Conservation (phyloP, 208 protist genomes). For the Leishmania aethiopica region DNA sequence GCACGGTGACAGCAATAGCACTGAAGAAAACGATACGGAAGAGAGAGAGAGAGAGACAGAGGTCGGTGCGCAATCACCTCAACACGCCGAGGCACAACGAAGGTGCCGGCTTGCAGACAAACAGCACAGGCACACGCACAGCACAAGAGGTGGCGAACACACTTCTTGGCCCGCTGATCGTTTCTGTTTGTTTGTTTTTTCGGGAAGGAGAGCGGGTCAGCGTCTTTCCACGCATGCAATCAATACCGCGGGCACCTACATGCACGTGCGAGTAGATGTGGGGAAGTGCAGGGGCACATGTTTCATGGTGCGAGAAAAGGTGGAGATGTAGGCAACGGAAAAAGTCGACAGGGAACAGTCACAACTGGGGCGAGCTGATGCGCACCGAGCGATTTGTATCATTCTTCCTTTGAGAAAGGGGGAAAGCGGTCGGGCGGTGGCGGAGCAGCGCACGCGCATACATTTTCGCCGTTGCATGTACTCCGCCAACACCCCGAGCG, state of each 20-base stretch:
- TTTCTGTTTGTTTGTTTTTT: neutral
- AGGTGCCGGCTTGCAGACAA: neutral
- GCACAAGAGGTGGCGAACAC: neutral
- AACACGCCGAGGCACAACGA: neutral
- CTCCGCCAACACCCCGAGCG: neutral
- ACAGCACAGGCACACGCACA: neutral
- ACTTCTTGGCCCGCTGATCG: neutral
- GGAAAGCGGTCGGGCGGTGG: neutral
- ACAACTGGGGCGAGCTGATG: neutral
- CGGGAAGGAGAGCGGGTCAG: too few species aligned
- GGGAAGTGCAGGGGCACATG: neutral
- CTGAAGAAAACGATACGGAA: constrained; percentile 2
- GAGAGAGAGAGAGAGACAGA: neutral
- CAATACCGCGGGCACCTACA: neutral
- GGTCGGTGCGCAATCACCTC: neutral
- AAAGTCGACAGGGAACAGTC: neutral
- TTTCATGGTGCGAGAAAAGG: neutral
- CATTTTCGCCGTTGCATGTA: neutral
- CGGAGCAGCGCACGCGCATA: neutral
- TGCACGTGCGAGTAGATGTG: neutral
- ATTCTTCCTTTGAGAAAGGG: neutral
- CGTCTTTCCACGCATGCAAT: neutral
- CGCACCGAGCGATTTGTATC: neutral
- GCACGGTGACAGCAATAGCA: neutral
- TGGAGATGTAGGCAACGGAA: neutral